phyloP scores from a whole-genome alignment of 805 yeast genomes.

The Suhomyces emberorum region DNA sequence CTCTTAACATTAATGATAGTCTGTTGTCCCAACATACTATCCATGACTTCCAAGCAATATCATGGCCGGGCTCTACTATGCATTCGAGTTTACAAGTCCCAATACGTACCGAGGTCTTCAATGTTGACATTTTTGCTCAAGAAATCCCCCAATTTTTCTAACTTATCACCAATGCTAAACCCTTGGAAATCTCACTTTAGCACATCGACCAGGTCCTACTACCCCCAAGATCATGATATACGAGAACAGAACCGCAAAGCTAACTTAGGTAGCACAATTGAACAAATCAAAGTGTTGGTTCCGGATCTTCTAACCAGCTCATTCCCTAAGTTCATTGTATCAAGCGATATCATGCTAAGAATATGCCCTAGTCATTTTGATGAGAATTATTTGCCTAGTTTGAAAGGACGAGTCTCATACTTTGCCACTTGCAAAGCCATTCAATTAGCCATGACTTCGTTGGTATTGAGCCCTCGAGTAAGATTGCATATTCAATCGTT shows the following conservation, averaged over 20 bases:
- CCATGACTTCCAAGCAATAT: no score
- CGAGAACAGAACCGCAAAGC: constrained; percentile 34
- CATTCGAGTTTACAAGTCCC: no score
- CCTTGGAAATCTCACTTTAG: no score
- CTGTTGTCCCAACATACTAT: no score
- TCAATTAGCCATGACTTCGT: constrained; percentile 50
- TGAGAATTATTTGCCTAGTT: constrained; percentile 49
- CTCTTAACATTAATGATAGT: no score
- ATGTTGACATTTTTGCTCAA: no score
- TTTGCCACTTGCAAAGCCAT: constrained; percentile 55
- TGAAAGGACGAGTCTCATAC: constrained; percentile 56
- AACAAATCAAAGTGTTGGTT: constrained; percentile 43
- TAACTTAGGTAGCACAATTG: constrained; percentile 54
- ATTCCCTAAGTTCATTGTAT: constrained; percentile 43
- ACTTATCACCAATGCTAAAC: no score
- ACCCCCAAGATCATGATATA: no score
- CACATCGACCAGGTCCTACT: no score
- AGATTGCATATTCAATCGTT: constrained; percentile 51
- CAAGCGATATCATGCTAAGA: constrained; percentile 48
- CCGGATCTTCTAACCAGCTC: constrained; percentile 49
- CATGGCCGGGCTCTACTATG: no score
- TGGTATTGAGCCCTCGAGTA: constrained; percentile 52
- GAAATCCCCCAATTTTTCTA: no score
- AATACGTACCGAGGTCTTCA: no score
- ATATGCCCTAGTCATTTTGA: constrained; percentile 52